Base-by-base conservation (phyloP, 192 early-diverging fungal species). In the Chytriomyces confervae region DNA sequence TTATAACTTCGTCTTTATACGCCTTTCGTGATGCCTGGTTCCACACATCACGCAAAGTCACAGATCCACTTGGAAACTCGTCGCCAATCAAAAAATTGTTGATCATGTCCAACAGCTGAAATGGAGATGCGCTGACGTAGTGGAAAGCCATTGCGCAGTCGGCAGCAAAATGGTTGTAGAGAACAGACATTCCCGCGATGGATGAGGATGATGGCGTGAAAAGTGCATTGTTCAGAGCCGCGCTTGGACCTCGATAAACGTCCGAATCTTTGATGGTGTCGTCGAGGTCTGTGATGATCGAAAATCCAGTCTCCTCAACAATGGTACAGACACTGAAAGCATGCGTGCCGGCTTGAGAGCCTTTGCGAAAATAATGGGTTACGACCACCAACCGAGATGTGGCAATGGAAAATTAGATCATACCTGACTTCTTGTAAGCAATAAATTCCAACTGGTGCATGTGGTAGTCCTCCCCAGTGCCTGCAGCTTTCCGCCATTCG, bases 191-290 rank as follows among this genome's bases (percentile, higher is more conserved):
- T 0, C 95, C 95, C 0, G 90, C 83, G 6, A 98, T 63, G 9
- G 72, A 93, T 9, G 89, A 82, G 87, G 88, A 69, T 27, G 85
- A 63, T 71, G 92, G 87, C 3, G 85, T 84, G 45, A 95, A 88
- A 62, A 94, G 86, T 0, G 92, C 91, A 60, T 87, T 88, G 50
- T 82, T 77, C 36, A 93, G 71, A 11, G 91, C 89, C 10, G 89
- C 87, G 53, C 86, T 84, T 44, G 90, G 87, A n/a, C 94, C 94
- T 18, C 82, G 81, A 9, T 88, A 78, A 45, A 97, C 87, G 27
- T 91, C 86, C 0, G 94, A 94, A 9, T 93, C 86, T 77, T 96
- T 95, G 81, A 97, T 97, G 8, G 95, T 97, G 80, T 97, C 95
- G 80, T 97, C 95, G 69, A 97, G 62, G 53, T 86, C 82, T 16